Evolutionary conservation across 768 basidiomycete genomes (phyloP).

Genomic region (Tricholoma furcatifolium): DNA sequence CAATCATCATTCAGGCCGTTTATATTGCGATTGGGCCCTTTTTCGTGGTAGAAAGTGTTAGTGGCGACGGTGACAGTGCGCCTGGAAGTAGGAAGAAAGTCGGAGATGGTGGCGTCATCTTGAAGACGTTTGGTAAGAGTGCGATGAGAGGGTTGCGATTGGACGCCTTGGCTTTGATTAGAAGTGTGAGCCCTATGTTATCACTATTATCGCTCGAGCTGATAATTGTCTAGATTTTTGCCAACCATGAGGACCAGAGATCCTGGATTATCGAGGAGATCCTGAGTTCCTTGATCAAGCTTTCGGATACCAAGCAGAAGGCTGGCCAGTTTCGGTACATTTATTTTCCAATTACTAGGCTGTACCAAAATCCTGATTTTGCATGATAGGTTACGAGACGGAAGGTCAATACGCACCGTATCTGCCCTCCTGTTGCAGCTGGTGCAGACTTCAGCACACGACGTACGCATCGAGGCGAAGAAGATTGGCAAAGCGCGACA

Average conservation of each 20-base stretch:
- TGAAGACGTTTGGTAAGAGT: conserved; percentile 69
- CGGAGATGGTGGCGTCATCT: conserved; percentile 61
- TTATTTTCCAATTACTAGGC: neutral
- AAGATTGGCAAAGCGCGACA: conserved; percentile 62
- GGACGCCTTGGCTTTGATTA: conserved; percentile 79
- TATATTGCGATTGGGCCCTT: conserved; percentile 95
- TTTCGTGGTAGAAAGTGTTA: conserved; percentile 76
- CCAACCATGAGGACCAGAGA: conserved; percentile 86
- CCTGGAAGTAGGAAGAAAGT: conserved; percentile 37
- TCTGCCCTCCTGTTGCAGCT: conserved; percentile 92
- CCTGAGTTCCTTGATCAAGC: conserved; percentile 81
- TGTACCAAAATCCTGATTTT: conserved; percentile 1
- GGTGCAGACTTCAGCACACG: conserved; percentile 93
- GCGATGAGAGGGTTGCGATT: conserved; percentile 81
- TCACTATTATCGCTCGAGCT: neutral
- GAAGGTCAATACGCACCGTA: conserved; percentile 88
- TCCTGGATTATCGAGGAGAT: conserved; percentile 99
- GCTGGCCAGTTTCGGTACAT: conserved; percentile 83
- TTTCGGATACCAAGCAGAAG: conserved; percentile 87
- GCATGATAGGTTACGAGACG: conserved; percentile 73
- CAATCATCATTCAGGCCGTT: conserved; percentile 88
- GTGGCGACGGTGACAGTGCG: conserved; percentile 45
- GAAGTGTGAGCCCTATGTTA: conserved; percentile 59
- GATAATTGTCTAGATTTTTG: conserved; percentile 67
- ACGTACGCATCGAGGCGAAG: conserved; percentile 71